These are phyloP conservation scores for Leptomonas pyrrhocoris DNA, from an alignment of 208 protist species.

Conservation along the genomic window DNA sequence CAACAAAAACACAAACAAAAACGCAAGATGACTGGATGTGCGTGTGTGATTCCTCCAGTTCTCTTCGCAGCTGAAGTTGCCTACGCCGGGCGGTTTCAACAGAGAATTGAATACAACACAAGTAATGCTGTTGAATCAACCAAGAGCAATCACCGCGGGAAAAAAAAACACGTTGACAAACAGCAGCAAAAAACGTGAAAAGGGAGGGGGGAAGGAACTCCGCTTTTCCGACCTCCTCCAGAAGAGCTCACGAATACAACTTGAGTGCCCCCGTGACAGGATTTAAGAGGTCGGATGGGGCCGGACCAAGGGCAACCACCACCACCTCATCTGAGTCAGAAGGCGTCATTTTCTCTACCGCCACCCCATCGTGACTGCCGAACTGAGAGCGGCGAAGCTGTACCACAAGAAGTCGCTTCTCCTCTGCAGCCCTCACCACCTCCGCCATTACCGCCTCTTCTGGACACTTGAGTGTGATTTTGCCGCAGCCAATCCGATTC, in stretches of 20 bases:
- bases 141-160: too few relatives aligned
- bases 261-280: constrained; percentile 77
- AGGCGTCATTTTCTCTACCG: background rate
- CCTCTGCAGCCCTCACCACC: constrained; percentile 30
- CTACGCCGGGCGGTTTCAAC: too few relatives aligned
- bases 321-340: constrained; percentile 14
- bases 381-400: constrained; percentile 5
- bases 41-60: too few relatives aligned
- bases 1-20: too few relatives aligned
- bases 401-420: constrained; percentile 35
- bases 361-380: background rate
- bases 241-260: constrained; percentile 46
- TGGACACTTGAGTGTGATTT: constrained; percentile 66
- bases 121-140: too few relatives aligned
- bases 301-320: constrained; percentile 68
- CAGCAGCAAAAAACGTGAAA: too few relatives aligned
- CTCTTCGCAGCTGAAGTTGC: too few relatives aligned
- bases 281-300: constrained; percentile 48
- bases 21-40: too few relatives aligned
- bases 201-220: background rate
- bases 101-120: too few relatives aligned
- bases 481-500: constrained; percentile 67
- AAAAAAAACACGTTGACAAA: too few relatives aligned
- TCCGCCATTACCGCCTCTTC: constrained; percentile 30
- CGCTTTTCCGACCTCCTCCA: background rate